A percentile compares a stretch with the other conserved stretches of the same genome.
Evolutionary conservation across 768 basidiomycete genomes (phyloP).

Genomic region (Collybiopsis confluens): DNA sequence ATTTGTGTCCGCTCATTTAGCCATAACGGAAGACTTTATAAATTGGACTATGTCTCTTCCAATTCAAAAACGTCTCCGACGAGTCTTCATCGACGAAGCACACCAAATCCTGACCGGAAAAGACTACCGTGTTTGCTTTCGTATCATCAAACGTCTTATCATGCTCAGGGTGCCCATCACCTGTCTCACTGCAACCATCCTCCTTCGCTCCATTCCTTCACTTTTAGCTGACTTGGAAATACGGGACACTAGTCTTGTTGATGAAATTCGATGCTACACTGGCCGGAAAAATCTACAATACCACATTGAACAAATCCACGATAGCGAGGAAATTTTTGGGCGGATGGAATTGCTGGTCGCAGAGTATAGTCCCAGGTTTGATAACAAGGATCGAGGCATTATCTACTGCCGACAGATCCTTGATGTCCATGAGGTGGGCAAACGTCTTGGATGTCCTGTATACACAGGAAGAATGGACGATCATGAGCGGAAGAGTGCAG

Average conservation of each 20-base stretch:
- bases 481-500: too few species aligned
- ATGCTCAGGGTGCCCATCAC: background rate
- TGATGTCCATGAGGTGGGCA: too few species aligned
- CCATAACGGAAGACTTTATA: background rate
- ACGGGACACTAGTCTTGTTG: background rate
- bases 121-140: background rate
- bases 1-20: background rate
- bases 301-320: background rate
- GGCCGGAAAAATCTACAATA: constrained; percentile 3
- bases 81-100: constrained; percentile 1
- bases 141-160: background rate
- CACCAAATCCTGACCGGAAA: background rate
- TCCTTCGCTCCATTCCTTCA: background rate
- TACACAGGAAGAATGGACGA: too few species aligned
- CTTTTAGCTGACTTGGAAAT: background rate
- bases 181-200: background rate
- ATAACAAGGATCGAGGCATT: background rate
- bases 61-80: background rate
- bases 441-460: too few species aligned
- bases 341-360: background rate
- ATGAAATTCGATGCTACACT: constrained; percentile 1
- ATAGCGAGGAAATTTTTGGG: background rate
- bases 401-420: too few species aligned
- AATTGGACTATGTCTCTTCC: background rate
- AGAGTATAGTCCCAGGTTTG: background rate